Conservation (phyloP, 2,329 filamentous ascomycete genomes). For the Cladobotryum protrusum region DNA sequence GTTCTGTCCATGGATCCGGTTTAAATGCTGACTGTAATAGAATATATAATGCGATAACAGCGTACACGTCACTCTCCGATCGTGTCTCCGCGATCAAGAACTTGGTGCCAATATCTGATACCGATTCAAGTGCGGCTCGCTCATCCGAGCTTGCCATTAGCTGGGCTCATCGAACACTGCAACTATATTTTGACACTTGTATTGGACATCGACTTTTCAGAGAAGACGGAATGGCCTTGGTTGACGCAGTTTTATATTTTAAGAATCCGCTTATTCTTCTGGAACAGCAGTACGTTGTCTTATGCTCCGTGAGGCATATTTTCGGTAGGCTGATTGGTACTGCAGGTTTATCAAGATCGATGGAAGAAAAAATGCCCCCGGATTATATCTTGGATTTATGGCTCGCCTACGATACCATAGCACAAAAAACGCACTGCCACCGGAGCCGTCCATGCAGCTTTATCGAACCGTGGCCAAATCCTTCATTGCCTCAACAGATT, state of each 20-base stretch:
- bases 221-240: slow-evolving; percentile 12
- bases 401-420: slow-evolving; percentile 2
- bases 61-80: slow-evolving; percentile 6
- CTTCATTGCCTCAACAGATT: slow-evolving; percentile 8
- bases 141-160: slow-evolving; percentile 3
- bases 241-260: slow-evolving; percentile 15
- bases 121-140: not conserved
- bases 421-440: not conserved
- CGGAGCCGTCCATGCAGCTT: not conserved
- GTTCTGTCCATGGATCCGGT: not conserved
- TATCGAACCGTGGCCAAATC: slow-evolving; percentile 5
- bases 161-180: slow-evolving; percentile 12
- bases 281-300: slow-evolving; percentile 5
- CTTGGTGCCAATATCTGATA: slow-evolving; percentile 6
- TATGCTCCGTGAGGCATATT: too few relatives aligned
- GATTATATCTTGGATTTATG: slow-evolving; percentile 13
- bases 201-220: not conserved
- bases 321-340: slow-evolving; percentile 6
- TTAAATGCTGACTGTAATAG: slow-evolving; percentile 9
- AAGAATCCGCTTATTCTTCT: slow-evolving; percentile 8
- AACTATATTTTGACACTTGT: not conserved
- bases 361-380: not conserved
- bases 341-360: slow-evolving; percentile 10
- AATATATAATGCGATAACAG: slow-evolving; percentile 4
- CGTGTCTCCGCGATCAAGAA: slow-evolving; percentile 4